Evolutionary conservation across 202 grass and related monocot species (phyloP), one percentile per base, ranked within the genome.

Genomic region (Dendrocalamus latiflorus): DNA sequence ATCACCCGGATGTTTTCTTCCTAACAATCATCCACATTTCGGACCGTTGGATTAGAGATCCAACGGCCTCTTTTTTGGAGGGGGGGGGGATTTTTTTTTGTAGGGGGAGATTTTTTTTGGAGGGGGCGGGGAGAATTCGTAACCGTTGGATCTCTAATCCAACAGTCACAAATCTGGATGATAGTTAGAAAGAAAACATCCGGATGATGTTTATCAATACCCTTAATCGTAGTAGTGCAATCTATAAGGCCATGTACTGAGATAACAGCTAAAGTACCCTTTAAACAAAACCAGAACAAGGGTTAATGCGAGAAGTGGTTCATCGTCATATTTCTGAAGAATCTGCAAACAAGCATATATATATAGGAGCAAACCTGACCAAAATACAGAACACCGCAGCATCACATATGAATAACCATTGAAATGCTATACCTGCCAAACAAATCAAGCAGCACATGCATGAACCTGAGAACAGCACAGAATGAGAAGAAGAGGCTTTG

Each of bases 401-500:
- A 55, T 25, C 30, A 24, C 43, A 43, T 22, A 22, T 54, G 70
- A 21, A 81, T 44, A 38, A 47, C 44, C 14, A 47, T 1, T 55
- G 38, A 41, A 76, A 72, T 41, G 18, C 6, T 44, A 63, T 55
- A 61, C 63, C 9, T 11, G 12, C 24, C 58, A 64, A 42, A 12
- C 1, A 76, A 81, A 70, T 43, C 51, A 69, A 56, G 37, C 24
- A 75, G 63, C 12, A 1, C 44, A 54, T 1, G 0, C 44, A 54
- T 1, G 0, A 65, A 36, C 17, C 16, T 73, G 49, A 10, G 6
- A 16, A 26, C 42, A 15, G 24, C 41, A 17, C 48, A 30, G 49
- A 71, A 36, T n/a, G 53, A 94, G 89, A 94, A 88, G 86, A 84
- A 67, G 60, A 88, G 77, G 83, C 85, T 85, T 92, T 68, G 60